These are phyloP conservation scores for Mentha longifolia DNA, from an alignment of 257 asterid genomes.

Conservation along the genomic window DNA sequence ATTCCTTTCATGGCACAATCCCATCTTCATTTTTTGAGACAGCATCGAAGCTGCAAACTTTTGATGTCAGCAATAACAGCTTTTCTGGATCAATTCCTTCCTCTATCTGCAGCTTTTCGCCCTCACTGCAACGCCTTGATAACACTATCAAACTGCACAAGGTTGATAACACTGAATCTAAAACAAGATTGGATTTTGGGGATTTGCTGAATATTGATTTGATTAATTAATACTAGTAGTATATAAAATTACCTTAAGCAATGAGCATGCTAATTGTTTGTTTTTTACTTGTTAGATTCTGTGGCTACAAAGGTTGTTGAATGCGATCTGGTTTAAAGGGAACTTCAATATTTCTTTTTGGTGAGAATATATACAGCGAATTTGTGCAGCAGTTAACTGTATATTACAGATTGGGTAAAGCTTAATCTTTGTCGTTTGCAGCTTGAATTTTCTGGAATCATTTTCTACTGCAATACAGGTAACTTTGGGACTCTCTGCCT, in stretches of 20 bases:
- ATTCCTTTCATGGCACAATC: slow-evolving; percentile 57
- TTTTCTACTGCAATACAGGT: neutral
- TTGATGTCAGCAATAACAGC: too few species aligned
- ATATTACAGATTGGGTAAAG: too few species aligned
- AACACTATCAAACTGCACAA: slow-evolving; percentile 72
- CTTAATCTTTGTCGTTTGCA: neutral
- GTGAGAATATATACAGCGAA: slow-evolving; percentile 47
- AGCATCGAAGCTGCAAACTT: too few species aligned
- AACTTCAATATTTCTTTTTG: slow-evolving; percentile 81
- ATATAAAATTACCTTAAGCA: neutral
- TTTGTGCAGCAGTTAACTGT: too few species aligned
- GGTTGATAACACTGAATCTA: slow-evolving; percentile 57
- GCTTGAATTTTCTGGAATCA: slow-evolving; percentile 8
- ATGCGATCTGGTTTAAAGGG: slow-evolving; percentile 71
- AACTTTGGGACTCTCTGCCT: neutral
- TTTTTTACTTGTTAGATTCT: slow-evolving; percentile 37
- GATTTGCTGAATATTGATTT: slow-evolving; percentile 1
- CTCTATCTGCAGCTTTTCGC: slow-evolving; percentile 41
- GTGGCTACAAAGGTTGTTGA: slow-evolving; percentile 46
- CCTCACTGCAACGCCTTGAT: slow-evolving; percentile 49
- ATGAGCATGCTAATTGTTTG: slow-evolving; percentile 22
- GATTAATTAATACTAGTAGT: neutral
- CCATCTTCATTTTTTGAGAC: slow-evolving; percentile 42
- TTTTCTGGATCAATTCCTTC: too few species aligned
- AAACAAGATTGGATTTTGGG: slow-evolving; percentile 6